These are phyloP conservation scores for Aristolochia californica DNA, from an alignment of 164 flowering plant genomes.

Conservation along the genomic window DNA sequence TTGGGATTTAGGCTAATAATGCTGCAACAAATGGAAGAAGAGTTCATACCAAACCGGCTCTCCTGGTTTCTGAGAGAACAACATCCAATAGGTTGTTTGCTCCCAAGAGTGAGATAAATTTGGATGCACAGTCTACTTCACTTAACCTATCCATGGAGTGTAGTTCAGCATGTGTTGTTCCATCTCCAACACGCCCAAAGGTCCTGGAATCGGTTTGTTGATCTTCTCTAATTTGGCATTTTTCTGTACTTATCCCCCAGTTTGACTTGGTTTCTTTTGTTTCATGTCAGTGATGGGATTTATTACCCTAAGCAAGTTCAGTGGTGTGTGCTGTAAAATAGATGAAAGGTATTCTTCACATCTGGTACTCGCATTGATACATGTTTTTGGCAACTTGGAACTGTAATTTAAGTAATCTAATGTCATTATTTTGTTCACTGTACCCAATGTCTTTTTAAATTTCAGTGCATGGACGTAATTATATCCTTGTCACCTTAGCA, in stretches of 20 bases:
- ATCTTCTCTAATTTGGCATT: neutral
- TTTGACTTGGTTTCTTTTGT: conserved; percentile 4
- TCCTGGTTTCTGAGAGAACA: conserved; percentile 8
- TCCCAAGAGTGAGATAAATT: conserved; percentile 21
- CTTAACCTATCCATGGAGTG: conserved; percentile 17
- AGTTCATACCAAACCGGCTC: conserved; percentile 8
- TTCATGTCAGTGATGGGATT: conserved; percentile 7
- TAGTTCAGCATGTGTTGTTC: conserved; percentile 28
- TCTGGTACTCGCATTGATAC: too few relatives aligned
- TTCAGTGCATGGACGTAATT: too few relatives aligned
- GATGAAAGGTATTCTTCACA: too few relatives aligned
- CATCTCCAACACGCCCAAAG: conserved; percentile 24
- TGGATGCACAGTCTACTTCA: conserved; percentile 19
- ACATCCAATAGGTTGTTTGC: neutral
- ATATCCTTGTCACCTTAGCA: too few relatives aligned
- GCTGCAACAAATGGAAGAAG: conserved; percentile 12
- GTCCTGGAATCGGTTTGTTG: conserved; percentile 27
- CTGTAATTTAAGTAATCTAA: too few relatives aligned
- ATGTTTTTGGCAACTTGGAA: too few relatives aligned
- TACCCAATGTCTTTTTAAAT: too few relatives aligned
- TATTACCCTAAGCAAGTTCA: neutral
- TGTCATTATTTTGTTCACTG: too few relatives aligned
- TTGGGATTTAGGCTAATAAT: conserved; percentile 18
- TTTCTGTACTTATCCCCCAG: conserved; percentile 1
- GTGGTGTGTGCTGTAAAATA: too few relatives aligned